Evolutionary conservation across 2,329 filamentous ascomycete species (phyloP), one percentile per base, ranked within the genome.

Genomic region (Alternaria sp.): DNA sequence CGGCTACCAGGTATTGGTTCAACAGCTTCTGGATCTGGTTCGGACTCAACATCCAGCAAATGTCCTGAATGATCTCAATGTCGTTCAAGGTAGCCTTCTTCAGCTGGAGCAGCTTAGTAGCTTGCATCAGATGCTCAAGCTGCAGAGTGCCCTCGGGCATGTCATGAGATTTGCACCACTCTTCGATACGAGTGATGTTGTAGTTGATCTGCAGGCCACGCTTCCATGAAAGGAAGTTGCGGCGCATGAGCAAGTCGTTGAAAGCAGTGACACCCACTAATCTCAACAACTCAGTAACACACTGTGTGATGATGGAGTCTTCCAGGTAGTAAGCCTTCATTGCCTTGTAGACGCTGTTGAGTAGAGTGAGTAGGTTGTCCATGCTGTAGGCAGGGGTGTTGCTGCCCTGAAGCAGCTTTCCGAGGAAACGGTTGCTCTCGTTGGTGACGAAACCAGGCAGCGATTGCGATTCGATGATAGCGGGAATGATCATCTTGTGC

Each of bases 141-240:
- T 98, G 94, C 54, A 99, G 86, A 30, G 94, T 99, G 56, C 95
- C 95, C 81, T 99, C 94, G 1, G 95, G 95, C 94, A 99, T 98
- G 72, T 98, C 95, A 79, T 99, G 96, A 75, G 94, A 97, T 88
- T 99, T 99, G 83, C 95, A 99, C 95, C 95, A 99, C 81, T 99
- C 95, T 80, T 99, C 95, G 65, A 99, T 99, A 59, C 95, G 89
- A 24, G 95, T 99, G 79, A 99, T 99, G 83, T 99, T 99, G 85
- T 99, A 99, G 83, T 99, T 99, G 83, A 99, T 99, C 81, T 99
- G 95, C 55, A 99, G 87, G 71, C 95, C 95, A 79, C 95, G 93
- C 85, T 99, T 99, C 95, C 95, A 99, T 0, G 94, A 97, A 59
- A 99, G 87, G 87, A 99, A 99, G 81, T 98, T 98, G 71, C 95